A percentile compares a stretch with the other conserved stretches of the same genome.
Evolutionary conservation across 1,139 yeast species (phyloP).

Genomic region (Saccharomyces hybrid): DNA sequence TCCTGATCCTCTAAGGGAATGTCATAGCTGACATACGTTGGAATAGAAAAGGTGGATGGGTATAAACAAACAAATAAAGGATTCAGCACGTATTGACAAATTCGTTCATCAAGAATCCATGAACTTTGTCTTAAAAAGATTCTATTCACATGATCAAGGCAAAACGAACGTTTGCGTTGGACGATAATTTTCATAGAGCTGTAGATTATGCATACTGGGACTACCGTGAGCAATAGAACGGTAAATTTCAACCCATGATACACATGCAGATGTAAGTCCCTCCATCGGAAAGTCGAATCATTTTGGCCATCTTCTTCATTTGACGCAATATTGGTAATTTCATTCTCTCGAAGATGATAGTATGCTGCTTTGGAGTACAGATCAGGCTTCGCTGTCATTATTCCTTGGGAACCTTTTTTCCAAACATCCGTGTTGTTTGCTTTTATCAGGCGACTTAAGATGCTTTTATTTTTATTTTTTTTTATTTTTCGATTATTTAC

Average conservation of each 20-base stretch:
- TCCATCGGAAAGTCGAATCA: not conserved
- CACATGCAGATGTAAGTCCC: not conserved
- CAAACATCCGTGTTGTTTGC: not conserved
- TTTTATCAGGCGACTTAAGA: too few species aligned
- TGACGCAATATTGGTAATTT: not conserved
- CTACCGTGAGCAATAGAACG: not conserved
- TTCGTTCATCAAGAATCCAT: slow-evolving; percentile 8
- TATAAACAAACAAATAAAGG: slow-evolving; percentile 6
- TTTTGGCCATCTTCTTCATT: not conserved
- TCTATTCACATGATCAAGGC: slow-evolving; percentile 6
- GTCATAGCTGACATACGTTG: not conserved
- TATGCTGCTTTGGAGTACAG: not conserved
- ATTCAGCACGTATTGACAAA: slow-evolving; percentile 12
- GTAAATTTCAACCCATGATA: slow-evolving; percentile 1
- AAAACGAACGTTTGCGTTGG: slow-evolving; percentile 1
- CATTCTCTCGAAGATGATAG: not conserved
- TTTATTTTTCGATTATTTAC: not conserved
- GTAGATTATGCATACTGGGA: slow-evolving; percentile 5
- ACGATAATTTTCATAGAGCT: not conserved
- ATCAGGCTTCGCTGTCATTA: not conserved
- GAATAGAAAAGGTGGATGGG: not conserved
- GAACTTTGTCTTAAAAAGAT: slow-evolving; percentile 17
- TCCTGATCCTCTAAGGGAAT: slow-evolving; percentile 2
- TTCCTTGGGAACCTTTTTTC: slow-evolving; percentile 1
- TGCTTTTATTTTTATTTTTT: too few species aligned